These are phyloP conservation scores for Kwoniella bestiolae DNA, from an alignment of 768 basidiomycete genomes.

Conservation along the genomic window DNA sequence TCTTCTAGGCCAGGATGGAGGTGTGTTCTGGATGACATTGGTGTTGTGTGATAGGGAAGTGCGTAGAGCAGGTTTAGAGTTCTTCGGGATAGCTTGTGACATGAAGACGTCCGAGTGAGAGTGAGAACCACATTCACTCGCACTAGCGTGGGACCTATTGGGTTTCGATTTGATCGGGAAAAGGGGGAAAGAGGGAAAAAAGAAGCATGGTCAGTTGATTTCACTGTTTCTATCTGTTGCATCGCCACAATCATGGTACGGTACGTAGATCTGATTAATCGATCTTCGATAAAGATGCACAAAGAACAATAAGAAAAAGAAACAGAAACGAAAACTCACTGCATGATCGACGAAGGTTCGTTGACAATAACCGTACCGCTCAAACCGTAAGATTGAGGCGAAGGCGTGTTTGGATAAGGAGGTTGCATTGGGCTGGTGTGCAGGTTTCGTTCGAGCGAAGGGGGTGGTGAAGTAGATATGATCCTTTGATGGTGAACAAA, in stretches of 20 bases:
- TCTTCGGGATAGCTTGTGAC: slow-evolving; percentile 22
- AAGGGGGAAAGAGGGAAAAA: background rate
- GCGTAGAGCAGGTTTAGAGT: slow-evolving; percentile 28
- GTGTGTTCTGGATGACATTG: slow-evolving; percentile 13
- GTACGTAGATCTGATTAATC: slow-evolving; percentile 13
- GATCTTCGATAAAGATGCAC: slow-evolving; percentile 1
- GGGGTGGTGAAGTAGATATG: slow-evolving; percentile 14
- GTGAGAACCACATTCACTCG: slow-evolving; percentile 23
- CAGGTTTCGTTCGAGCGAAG: slow-evolving; percentile 13
- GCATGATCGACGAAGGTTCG: slow-evolving; percentile 28
- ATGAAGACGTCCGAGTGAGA: slow-evolving; percentile 32
- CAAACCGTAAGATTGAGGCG: slow-evolving; percentile 41
- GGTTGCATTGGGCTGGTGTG: slow-evolving; percentile 26
- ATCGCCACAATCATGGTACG: background rate
- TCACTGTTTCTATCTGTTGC: background rate
- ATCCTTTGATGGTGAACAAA: slow-evolving; percentile 15
- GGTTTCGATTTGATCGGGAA: slow-evolving; percentile 10
- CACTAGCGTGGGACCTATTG: slow-evolving; percentile 13
- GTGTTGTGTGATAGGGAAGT: slow-evolving; percentile 35
- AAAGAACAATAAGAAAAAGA: slow-evolving; percentile 13
- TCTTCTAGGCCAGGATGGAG: slow-evolving; percentile 27
- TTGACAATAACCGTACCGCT: slow-evolving; percentile 37
- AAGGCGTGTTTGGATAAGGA: slow-evolving; percentile 42
- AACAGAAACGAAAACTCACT: slow-evolving; percentile 27
- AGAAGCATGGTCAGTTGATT: slow-evolving; percentile 16